These are phyloP conservation scores for Telopea speciosissima DNA, from an alignment of 177 flowering plant genomes.

Conservation along the genomic window DNA sequence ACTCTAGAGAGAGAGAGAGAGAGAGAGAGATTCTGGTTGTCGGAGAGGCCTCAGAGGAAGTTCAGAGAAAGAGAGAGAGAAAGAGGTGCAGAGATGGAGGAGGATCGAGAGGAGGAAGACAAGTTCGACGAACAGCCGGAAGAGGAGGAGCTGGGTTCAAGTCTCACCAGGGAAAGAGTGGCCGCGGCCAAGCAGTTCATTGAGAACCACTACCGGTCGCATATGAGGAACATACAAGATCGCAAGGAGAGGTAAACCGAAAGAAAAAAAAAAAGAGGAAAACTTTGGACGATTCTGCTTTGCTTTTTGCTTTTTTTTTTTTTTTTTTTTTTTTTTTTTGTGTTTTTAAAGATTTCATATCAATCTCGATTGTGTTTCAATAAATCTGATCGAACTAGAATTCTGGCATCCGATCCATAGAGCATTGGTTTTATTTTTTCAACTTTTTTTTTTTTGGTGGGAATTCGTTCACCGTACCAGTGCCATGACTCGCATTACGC, in stretches of 20 bases:
- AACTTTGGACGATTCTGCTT: background rate
- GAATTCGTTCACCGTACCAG: background rate
- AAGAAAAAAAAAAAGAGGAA: background rate
- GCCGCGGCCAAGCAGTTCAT: slow-evolving; percentile 92
- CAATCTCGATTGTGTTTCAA: background rate
- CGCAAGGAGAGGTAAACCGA: slow-evolving; percentile 60
- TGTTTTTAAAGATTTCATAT: background rate
- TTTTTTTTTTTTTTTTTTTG: too few relatives aligned
- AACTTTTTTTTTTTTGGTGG: too few relatives aligned
- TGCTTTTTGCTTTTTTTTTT: background rate
- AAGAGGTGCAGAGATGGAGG: slow-evolving; percentile 18
- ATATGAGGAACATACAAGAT: slow-evolving; percentile 87
- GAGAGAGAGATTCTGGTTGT: background rate
- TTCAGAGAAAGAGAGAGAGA: slow-evolving; percentile 9
- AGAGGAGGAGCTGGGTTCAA: slow-evolving; percentile 61
- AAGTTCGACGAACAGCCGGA: slow-evolving; percentile 18
- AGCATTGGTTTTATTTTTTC: background rate
- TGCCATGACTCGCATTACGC: background rate
- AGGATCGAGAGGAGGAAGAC: slow-evolving; percentile 16
- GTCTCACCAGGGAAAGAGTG: slow-evolving; percentile 85
- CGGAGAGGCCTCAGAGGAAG: background rate
- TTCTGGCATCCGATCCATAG: background rate
- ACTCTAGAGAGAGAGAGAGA: background rate
- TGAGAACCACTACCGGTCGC: slow-evolving; percentile 87
- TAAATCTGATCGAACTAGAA: background rate